Evolutionary conservation across 805 yeast genomes (phyloP), one percentile per base, ranked within the genome.

Genomic region (Pachysolen tannophilus): DNA sequence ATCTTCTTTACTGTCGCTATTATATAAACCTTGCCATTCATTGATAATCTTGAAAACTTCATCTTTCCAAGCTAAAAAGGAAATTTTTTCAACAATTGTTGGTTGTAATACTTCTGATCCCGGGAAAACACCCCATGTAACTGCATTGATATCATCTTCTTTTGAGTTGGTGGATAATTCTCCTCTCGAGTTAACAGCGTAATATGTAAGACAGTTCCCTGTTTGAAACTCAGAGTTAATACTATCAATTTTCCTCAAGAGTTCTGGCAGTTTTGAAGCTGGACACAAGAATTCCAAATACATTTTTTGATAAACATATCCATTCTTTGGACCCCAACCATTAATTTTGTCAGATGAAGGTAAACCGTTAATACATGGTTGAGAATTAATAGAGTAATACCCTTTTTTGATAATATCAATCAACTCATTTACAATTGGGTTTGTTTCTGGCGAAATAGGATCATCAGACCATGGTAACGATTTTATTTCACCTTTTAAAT

Each of bases 91-190:
- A 15, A 90, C 97, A 54, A 90, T 86, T 0, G 97, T 90, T 34
- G 97, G 97, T 62, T 90, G 97, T 43, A 85, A 69, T 35, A 90
- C 82, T 61, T 90, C 97, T 52, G 81, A 82, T 26, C 95, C 95
- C 19, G 97, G 97, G 75, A 85, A 87, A 37, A 88, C 86, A 43
- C 97, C 97, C 97, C 97, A 90, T 14, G 97, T 90, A 38, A 90
- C 97, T 7, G 97, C 96, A 52, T 85, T 88, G 43, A 94, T 87
- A 42, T 77, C 82, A 25, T 78, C 84, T 30, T 73, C 78, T 17
- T 70, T 70, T 32, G 86, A 76, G 56, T 88, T 88, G 33, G 94
- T 74, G 14, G 54, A 43, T 35, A 87, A 63, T 28, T 74, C 75
- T 3, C 75, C 71, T 23, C 61, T 51, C 47, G 72, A 72, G 46